A percentile compares a stretch with the other conserved stretches of the same genome.
These are phyloP conservation scores for Plectranthus barbatus DNA, from an alignment of 257 asterid genomes.

Conservation along the genomic window DNA sequence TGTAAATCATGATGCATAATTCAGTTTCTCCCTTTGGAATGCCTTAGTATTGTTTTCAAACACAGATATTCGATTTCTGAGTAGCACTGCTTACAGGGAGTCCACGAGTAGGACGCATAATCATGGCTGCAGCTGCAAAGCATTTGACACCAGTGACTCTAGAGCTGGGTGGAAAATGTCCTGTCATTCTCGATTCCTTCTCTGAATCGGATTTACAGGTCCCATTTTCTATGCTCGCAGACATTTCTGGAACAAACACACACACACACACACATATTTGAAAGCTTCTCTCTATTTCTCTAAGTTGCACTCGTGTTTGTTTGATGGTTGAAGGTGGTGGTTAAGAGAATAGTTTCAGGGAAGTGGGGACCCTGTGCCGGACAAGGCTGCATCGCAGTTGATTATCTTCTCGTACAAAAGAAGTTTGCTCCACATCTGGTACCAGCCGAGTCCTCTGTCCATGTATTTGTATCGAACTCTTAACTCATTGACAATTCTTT, in stretches of 20 bases:
- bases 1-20: background rate
- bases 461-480: background rate
- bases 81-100: conserved; percentile 44
- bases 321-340: conserved; percentile 46
- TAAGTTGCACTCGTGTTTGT: conserved; percentile 1
- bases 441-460: conserved; percentile 6
- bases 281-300: conserved; percentile 3
- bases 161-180: conserved; percentile 95
- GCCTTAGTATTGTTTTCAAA: background rate
- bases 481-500: background rate
- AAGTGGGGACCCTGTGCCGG: conserved; percentile 97
- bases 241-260: background rate
- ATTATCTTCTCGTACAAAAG: conserved; percentile 67
- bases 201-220: conserved; percentile 63
- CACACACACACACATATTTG: background rate
- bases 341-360: conserved; percentile 71
- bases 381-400: conserved; percentile 91
- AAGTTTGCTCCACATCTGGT: conserved; percentile 57
- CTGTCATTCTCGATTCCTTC: conserved; percentile 64
- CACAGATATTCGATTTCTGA: background rate
- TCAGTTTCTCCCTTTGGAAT: background rate
- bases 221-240: background rate
- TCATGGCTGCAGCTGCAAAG: conserved; percentile 92
- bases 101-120: conserved; percentile 56
- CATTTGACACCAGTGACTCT: conserved; percentile 92